Conservation (phyloP, 139 green algal species). For the Coelastrella sp. region DNA sequence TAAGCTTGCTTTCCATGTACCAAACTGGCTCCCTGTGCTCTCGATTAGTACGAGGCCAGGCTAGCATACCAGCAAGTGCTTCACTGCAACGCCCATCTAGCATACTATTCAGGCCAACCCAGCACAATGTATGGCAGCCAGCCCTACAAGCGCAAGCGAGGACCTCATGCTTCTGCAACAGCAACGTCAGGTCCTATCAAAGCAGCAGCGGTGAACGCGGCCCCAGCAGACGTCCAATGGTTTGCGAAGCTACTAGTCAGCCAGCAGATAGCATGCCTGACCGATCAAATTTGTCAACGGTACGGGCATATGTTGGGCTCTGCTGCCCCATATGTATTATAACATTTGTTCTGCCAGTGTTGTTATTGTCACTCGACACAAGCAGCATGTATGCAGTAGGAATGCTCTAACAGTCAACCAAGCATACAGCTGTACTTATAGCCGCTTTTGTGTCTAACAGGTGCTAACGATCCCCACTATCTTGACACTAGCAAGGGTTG, state of each 20-base stretch:
- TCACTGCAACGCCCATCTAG: neutral
- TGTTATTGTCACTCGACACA: no score
- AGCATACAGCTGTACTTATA: no score
- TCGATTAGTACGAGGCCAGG: neutral
- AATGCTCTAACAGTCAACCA: no score
- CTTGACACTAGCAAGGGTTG: slow-evolving; percentile 87
- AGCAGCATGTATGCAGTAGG: neutral
- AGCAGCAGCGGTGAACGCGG: neutral
- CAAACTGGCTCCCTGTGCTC: no score
- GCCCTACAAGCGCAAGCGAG: neutral
- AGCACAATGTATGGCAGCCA: slow-evolving; percentile 3
- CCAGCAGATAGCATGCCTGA: neutral
- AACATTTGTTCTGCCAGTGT: no score
- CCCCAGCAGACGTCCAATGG: neutral
- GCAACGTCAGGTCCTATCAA: neutral
- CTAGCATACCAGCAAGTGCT: neutral
- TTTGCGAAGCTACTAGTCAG: neutral
- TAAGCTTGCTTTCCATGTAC: neutral
- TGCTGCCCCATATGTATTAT: neutral
- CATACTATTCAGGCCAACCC: neutral
- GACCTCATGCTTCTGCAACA: neutral
- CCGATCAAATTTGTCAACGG: neutral
- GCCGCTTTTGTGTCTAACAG: slow-evolving; percentile 48
- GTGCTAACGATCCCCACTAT: slow-evolving; percentile 91
- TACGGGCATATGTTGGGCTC: neutral